Evolutionary conservation across 208 protist species (phyloP).

Genomic region (Leishmania guyanensis): DNA sequence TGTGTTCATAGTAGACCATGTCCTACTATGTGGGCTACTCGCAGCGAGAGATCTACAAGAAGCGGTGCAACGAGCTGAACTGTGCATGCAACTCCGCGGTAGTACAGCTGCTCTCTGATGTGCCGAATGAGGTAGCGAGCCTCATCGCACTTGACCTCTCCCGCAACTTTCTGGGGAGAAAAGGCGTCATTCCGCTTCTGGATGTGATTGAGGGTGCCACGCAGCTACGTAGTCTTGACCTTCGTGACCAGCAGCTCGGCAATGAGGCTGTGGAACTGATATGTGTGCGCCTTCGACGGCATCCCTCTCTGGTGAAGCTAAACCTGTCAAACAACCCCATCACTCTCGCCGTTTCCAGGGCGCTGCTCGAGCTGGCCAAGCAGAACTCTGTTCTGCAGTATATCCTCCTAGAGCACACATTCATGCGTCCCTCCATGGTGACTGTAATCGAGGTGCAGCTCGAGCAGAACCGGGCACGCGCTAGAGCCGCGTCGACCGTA

Average conservation of each 20-base stretch:
- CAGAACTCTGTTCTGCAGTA: conserved; percentile 62
- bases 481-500: background rate
- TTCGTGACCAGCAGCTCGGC: conserved; percentile 68
- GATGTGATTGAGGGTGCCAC: conserved; percentile 73
- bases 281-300: conserved; percentile 49
- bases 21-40: conserved; percentile 72
- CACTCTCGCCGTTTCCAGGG: conserved; percentile 59
- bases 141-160: conserved; percentile 73
- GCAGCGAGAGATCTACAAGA: conserved; percentile 77
- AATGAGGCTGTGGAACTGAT: conserved; percentile 58
- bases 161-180: conserved; percentile 85
- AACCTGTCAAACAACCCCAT: conserved; percentile 88
- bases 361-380: conserved; percentile 72
- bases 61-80: conserved; percentile 62
- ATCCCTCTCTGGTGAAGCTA: conserved; percentile 66
- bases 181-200: conserved; percentile 74
- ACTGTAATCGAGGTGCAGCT: conserved; percentile 59
- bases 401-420: conserved; percentile 66
- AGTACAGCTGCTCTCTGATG: conserved; percentile 46
- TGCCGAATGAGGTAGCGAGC: conserved; percentile 63
- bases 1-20: conserved; percentile 17
- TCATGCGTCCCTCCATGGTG: conserved; percentile 53
- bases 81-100: conserved; percentile 73
- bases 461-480: conserved; percentile 42
- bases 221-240: conserved; percentile 46